A percentile compares a stretch with the other conserved stretches of the same genome.
These are phyloP conservation scores for Phytophthora kernoviae DNA, from an alignment of 352 stramenopile species.

Conservation along the genomic window DNA sequence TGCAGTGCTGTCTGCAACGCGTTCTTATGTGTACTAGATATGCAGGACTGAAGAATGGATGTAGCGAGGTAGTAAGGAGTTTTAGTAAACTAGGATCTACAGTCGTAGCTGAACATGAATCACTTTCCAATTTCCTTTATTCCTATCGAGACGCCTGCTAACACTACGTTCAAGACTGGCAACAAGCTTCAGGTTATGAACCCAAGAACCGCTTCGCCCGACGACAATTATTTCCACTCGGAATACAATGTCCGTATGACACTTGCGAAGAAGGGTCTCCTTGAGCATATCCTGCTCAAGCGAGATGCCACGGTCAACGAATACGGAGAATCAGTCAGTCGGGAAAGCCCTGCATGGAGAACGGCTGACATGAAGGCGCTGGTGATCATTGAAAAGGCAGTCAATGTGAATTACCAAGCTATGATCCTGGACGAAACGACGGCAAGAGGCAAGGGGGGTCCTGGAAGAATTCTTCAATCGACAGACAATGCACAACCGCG, in stretches of 20 bases:
- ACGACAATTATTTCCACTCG: neutral
- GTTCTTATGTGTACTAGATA: too few species aligned
- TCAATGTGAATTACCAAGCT: neutral
- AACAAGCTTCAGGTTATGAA: neutral
- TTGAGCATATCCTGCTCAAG: neutral
- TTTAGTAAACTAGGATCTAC: neutral
- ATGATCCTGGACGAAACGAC: neutral
- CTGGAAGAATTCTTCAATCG: neutral
- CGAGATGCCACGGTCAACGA: too few species aligned
- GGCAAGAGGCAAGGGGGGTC: neutral
- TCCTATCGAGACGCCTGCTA: neutral
- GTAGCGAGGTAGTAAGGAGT: neutral
- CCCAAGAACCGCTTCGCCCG: neutral
- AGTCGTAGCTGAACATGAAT: neutral
- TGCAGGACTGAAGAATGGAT: neutral
- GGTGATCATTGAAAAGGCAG: neutral
- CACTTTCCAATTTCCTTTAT: neutral
- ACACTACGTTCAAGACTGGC: neutral
- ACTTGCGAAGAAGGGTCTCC: neutral
- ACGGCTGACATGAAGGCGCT: too few species aligned
- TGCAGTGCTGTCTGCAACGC: too few species aligned
- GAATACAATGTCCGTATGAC: neutral
- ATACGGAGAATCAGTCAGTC: neutral
- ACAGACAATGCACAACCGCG: neutral
- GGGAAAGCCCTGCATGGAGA: neutral